Conservation (phyloP, 306 rosid species). For the Canavalia gladiata region DNA sequence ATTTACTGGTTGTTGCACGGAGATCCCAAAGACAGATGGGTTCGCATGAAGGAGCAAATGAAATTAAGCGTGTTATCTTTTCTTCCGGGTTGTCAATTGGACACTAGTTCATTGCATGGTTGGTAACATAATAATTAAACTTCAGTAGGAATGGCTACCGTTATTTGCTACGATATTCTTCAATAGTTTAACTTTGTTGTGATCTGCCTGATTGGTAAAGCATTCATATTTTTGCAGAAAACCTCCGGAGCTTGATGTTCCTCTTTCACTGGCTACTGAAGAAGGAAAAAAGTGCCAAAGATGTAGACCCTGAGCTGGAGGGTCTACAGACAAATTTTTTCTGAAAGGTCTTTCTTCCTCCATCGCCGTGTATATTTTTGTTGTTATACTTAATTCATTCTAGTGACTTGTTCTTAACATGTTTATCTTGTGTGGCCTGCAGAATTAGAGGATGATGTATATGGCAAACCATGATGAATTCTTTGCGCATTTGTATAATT, state of each 20-base stretch:
- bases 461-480: slow-evolving; percentile 39
- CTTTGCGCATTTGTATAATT: slow-evolving; percentile 8
- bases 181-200: slow-evolving; percentile 15
- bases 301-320: slow-evolving; percentile 62
- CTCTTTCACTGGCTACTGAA: slow-evolving; percentile 59
- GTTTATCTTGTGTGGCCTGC: slow-evolving; percentile 22
- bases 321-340: slow-evolving; percentile 71
- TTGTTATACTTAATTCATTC: neutral
- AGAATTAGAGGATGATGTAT: slow-evolving; percentile 41
- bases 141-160: neutral
- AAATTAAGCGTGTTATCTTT: slow-evolving; percentile 79
- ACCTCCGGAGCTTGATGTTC: slow-evolving; percentile 90
- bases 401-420: neutral
- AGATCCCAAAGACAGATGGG: slow-evolving; percentile 88
- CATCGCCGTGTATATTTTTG: neutral
- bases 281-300: slow-evolving; percentile 60
- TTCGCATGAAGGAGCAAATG: slow-evolving; percentile 83
- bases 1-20: slow-evolving; percentile 79
- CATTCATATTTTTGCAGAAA: slow-evolving; percentile 54
- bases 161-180: neutral
- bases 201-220: slow-evolving; percentile 7
- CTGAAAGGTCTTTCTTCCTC: slow-evolving; percentile 53
- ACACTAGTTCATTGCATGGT: slow-evolving; percentile 84
- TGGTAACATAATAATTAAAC: slow-evolving; percentile 52
- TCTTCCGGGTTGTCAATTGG: slow-evolving; percentile 88